Evolutionary conservation across 2,329 filamentous ascomycete genomes (phyloP).

Genomic region (Monosporascus sp.): DNA sequence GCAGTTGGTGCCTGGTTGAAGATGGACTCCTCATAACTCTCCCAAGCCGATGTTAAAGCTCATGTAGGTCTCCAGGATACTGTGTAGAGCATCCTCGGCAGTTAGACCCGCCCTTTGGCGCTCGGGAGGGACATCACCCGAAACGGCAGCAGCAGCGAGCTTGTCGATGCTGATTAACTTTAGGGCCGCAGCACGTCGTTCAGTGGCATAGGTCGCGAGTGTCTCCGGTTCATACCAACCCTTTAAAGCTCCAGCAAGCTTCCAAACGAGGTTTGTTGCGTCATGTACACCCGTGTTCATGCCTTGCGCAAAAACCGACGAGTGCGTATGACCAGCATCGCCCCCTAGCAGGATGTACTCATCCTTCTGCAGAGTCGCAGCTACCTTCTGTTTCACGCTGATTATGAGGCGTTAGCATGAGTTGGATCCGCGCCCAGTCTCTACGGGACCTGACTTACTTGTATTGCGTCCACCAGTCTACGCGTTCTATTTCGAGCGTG

Average conservation of each 20-base stretch:
- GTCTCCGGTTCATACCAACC: neutral
- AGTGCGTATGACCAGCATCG: constrained; percentile 52
- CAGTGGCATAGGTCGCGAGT: neutral
- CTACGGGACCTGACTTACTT: constrained; percentile 52
- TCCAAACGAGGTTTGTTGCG: constrained; percentile 50
- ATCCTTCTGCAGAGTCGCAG: neutral
- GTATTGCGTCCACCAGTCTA: constrained; percentile 44
- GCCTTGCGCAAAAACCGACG: constrained; percentile 47
- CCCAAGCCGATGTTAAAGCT: neutral
- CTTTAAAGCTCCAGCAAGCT: constrained; percentile 27
- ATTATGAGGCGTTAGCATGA: neutral
- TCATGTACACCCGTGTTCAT: constrained; percentile 53
- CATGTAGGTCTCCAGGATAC: neutral
- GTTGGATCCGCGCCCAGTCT: neutral
- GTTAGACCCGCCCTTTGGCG: neutral
- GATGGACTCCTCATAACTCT: neutral
- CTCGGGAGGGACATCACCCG: neutral
- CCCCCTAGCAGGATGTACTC: constrained; percentile 41
- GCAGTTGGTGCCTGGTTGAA: neutral
- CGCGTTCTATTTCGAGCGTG: constrained; percentile 3
- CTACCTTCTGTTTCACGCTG: neutral
- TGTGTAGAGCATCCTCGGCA: neutral
- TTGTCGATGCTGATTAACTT: neutral
- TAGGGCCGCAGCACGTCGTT: neutral
- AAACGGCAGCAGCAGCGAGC: neutral